Evolutionary conservation across 2,329 filamentous ascomycete species (phyloP), one percentile per base, ranked within the genome.

Genomic region (Ophiostoma tasmaniense): DNA sequence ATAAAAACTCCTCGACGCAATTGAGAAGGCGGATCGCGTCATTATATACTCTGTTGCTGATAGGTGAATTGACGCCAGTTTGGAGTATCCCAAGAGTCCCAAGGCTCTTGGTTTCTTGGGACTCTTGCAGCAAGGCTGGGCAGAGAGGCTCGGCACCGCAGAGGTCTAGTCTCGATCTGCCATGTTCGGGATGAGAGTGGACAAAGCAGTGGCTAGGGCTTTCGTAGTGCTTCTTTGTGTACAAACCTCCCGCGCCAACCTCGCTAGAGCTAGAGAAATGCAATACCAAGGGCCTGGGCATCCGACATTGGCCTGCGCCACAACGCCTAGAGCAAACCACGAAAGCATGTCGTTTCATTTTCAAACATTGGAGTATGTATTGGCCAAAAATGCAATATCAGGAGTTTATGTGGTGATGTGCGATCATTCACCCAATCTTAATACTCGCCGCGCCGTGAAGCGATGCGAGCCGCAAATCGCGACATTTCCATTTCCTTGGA

Each of bases 281-380:
- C 55, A 61, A 61, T 61, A 61, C 55, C 55, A 61, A 61, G 55
- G 28, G 28, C 20, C 55, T 61, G n/a, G 55, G 55, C 55, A 33
- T 33, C 3, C 1, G 7, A 59, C 52, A 28, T 2, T 13, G 28
- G 25, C 25, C 25, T 61, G 28, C 55, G 55, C 55, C 55, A 61
- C 28, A 14, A 3, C 33, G 55, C 55, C 55, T 25, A 61, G 55
- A 55, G 3, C 22, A 55, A 55, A 55, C 3, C 50, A 55, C 17
- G 50, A 55, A 11, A 25, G 7, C 50, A 55, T 13, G 1, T 25
- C 13, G 11, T 1, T 55, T 17, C n/a, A 4, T 55, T 55, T 22
- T 11, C 3, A 25, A 22, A 52, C 2, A n/a, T n/a, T n/a, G n/a
- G n/a, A n/a, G n/a, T n/a, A n/a, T n/a, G n/a, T n/a, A n/a, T n/a